Percentiles rank a stretch among this genome's conserved stretches.
These are phyloP conservation scores for Ulvella scutata DNA, from an alignment of 139 green algal species.

Conservation along the genomic window DNA sequence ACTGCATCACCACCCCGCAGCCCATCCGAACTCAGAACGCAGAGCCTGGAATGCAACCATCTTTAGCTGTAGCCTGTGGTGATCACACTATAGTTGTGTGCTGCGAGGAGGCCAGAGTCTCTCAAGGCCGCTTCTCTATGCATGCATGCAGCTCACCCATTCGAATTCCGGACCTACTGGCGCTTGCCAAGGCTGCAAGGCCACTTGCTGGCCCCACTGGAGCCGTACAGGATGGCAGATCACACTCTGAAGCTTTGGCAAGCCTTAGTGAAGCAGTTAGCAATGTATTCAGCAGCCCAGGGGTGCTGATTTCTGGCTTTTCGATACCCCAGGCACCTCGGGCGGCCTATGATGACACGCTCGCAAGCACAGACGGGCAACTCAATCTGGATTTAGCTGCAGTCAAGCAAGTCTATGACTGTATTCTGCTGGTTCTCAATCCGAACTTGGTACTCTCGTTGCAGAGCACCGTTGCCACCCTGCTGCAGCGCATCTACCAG, in stretches of 20 bases:
- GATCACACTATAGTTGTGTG: conserved; percentile 21
- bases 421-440: conserved; percentile 28
- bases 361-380: not conserved
- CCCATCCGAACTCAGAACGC: not conserved
- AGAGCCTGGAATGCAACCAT: conserved; percentile 4
- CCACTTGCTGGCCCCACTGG: not conserved
- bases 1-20: not conserved
- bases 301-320: conserved; percentile 12
- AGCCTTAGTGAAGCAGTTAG: not conserved
- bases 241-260: not conserved
- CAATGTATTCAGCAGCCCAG: conserved; percentile 15
- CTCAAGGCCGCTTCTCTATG: not conserved
- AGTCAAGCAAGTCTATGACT: conserved; percentile 5
- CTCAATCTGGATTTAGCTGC: not conserved
- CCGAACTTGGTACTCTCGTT: conserved; percentile 26
- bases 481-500: conserved; percentile 16
- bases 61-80: conserved; percentile 13
- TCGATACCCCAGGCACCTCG: not conserved
- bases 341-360: not conserved
- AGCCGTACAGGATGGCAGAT: not conserved
- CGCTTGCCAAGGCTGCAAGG: not conserved
- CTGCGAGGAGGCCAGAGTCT: not conserved
- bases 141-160: not conserved
- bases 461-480: conserved; percentile 6
- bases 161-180: not conserved